Evolutionary conservation across 331 rosid species (phyloP).

Genomic region (Pyracantha coccinea): DNA sequence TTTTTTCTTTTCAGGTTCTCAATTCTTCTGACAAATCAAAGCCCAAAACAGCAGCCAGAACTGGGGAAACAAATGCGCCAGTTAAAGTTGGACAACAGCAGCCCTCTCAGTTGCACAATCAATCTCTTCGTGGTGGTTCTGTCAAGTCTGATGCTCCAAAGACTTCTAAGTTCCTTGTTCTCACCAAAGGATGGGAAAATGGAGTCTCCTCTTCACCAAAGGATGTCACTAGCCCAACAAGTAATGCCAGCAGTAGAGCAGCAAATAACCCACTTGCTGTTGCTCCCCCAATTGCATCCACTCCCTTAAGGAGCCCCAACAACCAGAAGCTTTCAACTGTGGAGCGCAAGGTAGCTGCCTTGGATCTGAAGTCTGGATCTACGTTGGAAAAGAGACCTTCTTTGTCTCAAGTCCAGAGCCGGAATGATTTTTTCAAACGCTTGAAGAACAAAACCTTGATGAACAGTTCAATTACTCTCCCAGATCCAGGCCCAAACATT

Average conservation of each 20-base stretch:
- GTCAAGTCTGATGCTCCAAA: constrained; percentile 62
- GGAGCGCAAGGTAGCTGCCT: constrained; percentile 54
- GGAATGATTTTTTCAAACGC: constrained; percentile 88
- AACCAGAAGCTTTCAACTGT: constrained; percentile 38
- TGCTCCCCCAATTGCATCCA: constrained; percentile 51
- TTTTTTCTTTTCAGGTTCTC: constrained; percentile 38
- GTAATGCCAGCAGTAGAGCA: constrained; percentile 39
- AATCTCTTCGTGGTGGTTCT: constrained; percentile 59
- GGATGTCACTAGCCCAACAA: constrained; percentile 68
- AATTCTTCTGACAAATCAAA: constrained; percentile 83
- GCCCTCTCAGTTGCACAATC: constrained; percentile 45
- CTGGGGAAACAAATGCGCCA: constrained; percentile 50
- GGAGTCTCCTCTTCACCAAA: constrained; percentile 56
- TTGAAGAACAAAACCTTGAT: constrained; percentile 64
- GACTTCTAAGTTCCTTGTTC: constrained; percentile 85
- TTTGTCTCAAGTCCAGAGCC: constrained; percentile 80
- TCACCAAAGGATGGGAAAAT: constrained; percentile 71
- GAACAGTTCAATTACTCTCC: constrained; percentile 41
- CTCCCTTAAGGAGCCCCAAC: constrained; percentile 63
- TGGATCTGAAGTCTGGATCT: constrained; percentile 64
- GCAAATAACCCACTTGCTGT: constrained; percentile 52
- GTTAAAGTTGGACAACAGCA: constrained; percentile 60
- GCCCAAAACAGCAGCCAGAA: constrained; percentile 51
- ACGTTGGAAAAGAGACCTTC: constrained; percentile 70
- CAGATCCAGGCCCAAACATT: constrained; percentile 42